Evolutionary conservation across 495 filamentous ascomycete species (phyloP).

Genomic region (Chlorociboria aeruginascens): DNA sequence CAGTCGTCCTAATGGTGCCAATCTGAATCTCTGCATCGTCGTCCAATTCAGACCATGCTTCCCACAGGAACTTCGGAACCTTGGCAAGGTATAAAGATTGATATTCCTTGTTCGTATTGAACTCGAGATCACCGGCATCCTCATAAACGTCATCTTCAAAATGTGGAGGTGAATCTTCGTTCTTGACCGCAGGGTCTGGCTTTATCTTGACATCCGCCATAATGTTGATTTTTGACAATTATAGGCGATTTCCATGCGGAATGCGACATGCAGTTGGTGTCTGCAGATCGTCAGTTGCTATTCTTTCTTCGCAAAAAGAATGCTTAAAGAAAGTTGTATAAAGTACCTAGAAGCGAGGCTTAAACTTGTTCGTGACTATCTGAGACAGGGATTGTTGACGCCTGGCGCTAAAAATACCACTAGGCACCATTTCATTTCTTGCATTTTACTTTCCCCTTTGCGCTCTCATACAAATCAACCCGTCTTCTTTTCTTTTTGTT

Average conservation of each 20-base stretch:
- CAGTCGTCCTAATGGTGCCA: slow-evolving; percentile 60
- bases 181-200: slow-evolving; percentile 50
- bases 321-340: not conserved
- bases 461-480: not conserved
- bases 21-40: slow-evolving; percentile 51
- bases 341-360: not conserved
- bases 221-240: slow-evolving; percentile 6
- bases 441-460: not conserved
- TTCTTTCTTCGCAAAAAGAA: too few relatives aligned
- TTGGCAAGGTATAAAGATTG: slow-evolving; percentile 58
- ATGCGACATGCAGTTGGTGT: slow-evolving; percentile 2
- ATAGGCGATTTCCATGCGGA: slow-evolving; percentile 11
- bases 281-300: not conserved
- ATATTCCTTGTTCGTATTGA: slow-evolving; percentile 34
- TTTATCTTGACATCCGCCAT: slow-evolving; percentile 48
- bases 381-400: not conserved
- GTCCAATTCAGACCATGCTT: slow-evolving; percentile 43
- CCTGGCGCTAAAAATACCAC: not conserved
- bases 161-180: slow-evolving; percentile 35
- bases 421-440: not conserved
- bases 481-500: not conserved
- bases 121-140: slow-evolving; percentile 78
- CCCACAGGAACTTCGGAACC: slow-evolving; percentile 67
- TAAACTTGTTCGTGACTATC: not conserved
- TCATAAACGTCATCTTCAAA: slow-evolving; percentile 70